Base-by-base conservation (phyloP, 208 protist species). In the Vickermania ingenoplastis region DNA sequence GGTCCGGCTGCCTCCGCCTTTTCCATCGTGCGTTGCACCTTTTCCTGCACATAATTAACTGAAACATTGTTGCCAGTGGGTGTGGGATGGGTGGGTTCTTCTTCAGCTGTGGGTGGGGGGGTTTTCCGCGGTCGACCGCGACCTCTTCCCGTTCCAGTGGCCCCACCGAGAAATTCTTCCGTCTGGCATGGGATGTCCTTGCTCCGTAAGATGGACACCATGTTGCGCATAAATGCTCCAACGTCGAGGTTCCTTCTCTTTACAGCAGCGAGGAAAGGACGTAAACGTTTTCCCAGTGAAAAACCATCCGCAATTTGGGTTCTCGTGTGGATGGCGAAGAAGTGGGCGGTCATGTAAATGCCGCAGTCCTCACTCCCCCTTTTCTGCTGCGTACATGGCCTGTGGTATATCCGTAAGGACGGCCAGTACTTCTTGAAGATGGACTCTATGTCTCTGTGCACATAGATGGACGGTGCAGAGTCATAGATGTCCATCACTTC, bases 261-360 rank as follows among this genome's bases (percentile, higher is more conserved):
- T 17, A 45, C 36, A n/a, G 36, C 7, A 17, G 36, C 36, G 36
- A 45, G 36, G 17, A 45, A 45, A 17, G 36, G 36, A 17, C 36
- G 36, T 45, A 45, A 45, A 45, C 36, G 36, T 17, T 45, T 45
- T 7, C 36, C 36, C 17, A 45, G 36, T 45, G 36, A n/a, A 45
- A 17, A 7, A 7, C 36, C 36, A 45, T 45, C 36, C 11, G 17
- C 11, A 27, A 54, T 54, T 26, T 28, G n/a, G 11, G 24, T 54
- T 7, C 22, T 26, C 23, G 24, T 28, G 50, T 54, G 24, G 50
- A 25, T 21, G 13, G 50, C 13, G 24, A 54, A 54, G 23, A 54
- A 54, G 21, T 28, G 21, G 7, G 50, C 50, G 11, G 50, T 28
- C 50, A 54, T 54, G 50, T 54, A 25, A 21, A 54, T 54, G 50